A percentile compares a stretch with the other conserved stretches of the same genome.
phyloP scores from a whole-genome alignment of 225 moss, liverwort and hornwort genomes.

The Marchantia paleacea region DNA sequence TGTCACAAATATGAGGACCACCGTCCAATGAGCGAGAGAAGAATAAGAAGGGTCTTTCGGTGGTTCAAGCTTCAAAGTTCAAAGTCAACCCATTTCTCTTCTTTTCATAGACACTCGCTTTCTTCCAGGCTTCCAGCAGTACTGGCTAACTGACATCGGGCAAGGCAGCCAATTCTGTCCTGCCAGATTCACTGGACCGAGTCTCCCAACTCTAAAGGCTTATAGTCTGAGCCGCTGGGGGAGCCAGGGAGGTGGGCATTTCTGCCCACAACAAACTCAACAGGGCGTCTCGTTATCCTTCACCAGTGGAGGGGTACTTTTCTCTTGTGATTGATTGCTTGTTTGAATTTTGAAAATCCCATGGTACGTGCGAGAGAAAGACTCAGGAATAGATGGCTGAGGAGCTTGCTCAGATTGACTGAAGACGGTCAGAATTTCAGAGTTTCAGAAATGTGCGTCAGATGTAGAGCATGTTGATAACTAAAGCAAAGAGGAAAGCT shows the following conservation, averaged over 20 bases:
- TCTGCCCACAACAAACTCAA: background rate
- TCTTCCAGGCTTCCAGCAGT: background rate
- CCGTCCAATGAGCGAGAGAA: background rate
- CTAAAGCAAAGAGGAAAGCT: background rate
- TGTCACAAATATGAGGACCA: background rate
- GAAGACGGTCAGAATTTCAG: background rate
- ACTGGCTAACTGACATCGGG: background rate
- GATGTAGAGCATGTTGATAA: background rate
- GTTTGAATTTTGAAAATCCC: background rate
- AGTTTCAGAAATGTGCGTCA: background rate
- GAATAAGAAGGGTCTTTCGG: conserved; percentile 4
- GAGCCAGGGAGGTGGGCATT: background rate
- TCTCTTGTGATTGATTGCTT: background rate
- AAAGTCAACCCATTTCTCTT: background rate
- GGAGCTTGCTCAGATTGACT: background rate
- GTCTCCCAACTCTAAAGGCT: background rate
- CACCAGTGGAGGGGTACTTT: background rate
- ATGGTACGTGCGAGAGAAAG: no score
- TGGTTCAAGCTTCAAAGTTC: background rate
- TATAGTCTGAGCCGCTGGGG: background rate
- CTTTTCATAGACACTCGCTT: background rate
- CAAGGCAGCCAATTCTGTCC: background rate
- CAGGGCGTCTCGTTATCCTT: background rate
- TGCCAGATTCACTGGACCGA: background rate
- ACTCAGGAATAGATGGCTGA: background rate